Evolutionary conservation across 768 basidiomycete genomes (phyloP).

Genomic region (Clathrus columnatus): DNA sequence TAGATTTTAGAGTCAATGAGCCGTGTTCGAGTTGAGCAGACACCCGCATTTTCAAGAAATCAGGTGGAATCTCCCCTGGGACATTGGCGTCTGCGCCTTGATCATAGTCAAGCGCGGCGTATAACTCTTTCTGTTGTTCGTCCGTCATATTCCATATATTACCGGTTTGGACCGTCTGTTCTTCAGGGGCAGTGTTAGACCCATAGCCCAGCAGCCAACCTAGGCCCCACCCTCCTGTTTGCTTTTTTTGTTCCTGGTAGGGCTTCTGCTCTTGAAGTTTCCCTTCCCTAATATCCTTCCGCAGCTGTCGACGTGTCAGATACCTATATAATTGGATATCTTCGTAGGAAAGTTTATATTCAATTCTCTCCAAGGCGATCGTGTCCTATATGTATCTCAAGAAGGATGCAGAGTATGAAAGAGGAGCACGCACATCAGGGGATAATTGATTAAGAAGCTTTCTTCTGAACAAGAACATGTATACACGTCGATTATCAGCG

Average conservation of each 20-base stretch:
- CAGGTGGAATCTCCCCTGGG: constrained; percentile 61
- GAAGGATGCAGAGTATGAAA: neutral
- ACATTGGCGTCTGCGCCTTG: constrained; percentile 69
- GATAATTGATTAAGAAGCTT: constrained; percentile 47
- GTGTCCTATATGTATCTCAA: constrained; percentile 17
- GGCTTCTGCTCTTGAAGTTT: constrained; percentile 52
- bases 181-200: constrained; percentile 33
- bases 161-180: constrained; percentile 48
- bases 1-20: constrained; percentile 71
- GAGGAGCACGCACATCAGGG: constrained; percentile 41
- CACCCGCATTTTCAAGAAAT: constrained; percentile 72
- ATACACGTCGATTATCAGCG: constrained; percentile 76
- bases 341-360: constrained; percentile 81
- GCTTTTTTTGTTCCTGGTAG: constrained; percentile 40
- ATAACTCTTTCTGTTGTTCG: constrained; percentile 82
- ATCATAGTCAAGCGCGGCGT: constrained; percentile 86
- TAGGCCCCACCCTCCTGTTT: constrained; percentile 25
- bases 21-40: constrained; percentile 77
- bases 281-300: constrained; percentile 70
- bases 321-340: constrained; percentile 97
- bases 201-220: constrained; percentile 75
- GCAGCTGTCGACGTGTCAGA: constrained; percentile 78
- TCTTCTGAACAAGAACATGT: constrained; percentile 79
- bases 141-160: constrained; percentile 56
- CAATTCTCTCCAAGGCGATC: constrained; percentile 48